Evolutionary conservation across 2,329 filamentous ascomycete genomes (phyloP).

Genomic region (Xylariales sp.): DNA sequence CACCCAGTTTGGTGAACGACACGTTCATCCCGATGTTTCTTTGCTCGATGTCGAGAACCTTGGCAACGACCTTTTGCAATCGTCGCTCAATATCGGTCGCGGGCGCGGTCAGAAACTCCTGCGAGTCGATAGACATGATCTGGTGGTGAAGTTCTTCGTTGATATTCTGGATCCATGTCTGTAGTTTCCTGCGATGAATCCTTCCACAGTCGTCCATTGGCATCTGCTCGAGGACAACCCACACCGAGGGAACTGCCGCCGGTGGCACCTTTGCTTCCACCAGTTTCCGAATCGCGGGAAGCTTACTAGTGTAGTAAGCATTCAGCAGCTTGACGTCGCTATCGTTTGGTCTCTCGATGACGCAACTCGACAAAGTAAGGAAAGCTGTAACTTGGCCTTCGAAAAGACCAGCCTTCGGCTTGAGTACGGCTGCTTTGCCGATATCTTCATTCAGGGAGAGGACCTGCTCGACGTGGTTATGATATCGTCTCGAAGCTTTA

Average conservation of each 20-base stretch:
- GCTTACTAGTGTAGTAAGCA: conserved; percentile 35
- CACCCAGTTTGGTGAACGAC: conserved; percentile 35
- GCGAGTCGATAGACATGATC: conserved; percentile 38
- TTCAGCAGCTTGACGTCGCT: conserved; percentile 34
- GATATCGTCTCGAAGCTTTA: conserved; percentile 19
- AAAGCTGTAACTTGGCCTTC: conserved; percentile 46
- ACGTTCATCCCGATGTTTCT: conserved; percentile 38
- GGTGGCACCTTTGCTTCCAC: conserved; percentile 31
- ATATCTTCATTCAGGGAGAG: conserved; percentile 36
- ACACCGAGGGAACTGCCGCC: conserved; percentile 38
- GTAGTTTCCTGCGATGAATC: conserved; percentile 39
- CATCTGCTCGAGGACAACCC: conserved; percentile 44
- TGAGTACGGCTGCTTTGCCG: conserved; percentile 37
- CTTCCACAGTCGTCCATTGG: conserved; percentile 35
- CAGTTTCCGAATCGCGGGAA: conserved; percentile 34
- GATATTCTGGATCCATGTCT: conserved; percentile 51
- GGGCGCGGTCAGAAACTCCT: conserved; percentile 30
- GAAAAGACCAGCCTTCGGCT: conserved; percentile 44
- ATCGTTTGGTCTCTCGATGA: conserved; percentile 23
- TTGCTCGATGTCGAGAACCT: conserved; percentile 32
- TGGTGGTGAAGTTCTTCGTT: conserved; percentile 41
- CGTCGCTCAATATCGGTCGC: conserved; percentile 33
- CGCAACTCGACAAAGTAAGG: conserved; percentile 32
- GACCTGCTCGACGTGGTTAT: conserved; percentile 33
- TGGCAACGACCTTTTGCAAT: conserved; percentile 34